Conservation (phyloP, 148 eudicot genomes). For the Limonium bicolor region DNA sequence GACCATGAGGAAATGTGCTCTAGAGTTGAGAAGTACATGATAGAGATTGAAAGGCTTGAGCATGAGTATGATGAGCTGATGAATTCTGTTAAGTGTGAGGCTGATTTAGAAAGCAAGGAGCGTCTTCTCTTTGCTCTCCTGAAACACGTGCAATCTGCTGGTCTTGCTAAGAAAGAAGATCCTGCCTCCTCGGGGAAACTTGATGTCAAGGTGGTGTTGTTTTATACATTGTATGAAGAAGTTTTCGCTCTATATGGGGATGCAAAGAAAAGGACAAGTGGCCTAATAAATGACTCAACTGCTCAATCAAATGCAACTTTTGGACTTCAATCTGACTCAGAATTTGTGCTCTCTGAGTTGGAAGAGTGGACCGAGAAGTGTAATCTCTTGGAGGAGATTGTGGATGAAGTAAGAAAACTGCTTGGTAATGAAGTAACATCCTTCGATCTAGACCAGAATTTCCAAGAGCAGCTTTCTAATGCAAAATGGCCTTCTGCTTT, state of each 20-base stretch:
- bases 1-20: conserved; percentile 51
- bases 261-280: conserved; percentile 34
- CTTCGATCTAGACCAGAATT: conserved; percentile 12
- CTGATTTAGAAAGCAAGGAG: conserved; percentile 54
- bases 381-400: conserved; percentile 46
- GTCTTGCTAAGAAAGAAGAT: conserved; percentile 32
- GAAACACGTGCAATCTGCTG: conserved; percentile 49
- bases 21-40: conserved; percentile 56
- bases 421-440: conserved; percentile 15
- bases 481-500: conserved; percentile 72
- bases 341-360: conserved; percentile 28
- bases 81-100: conserved; percentile 57
- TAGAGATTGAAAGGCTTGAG: conserved; percentile 64
- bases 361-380: conserved; percentile 81
- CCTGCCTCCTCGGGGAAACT: conserved; percentile 16
- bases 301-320: conserved; percentile 17
- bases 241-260: conserved; percentile 47
- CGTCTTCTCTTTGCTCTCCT: conserved; percentile 53
- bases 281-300: conserved; percentile 22
- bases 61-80: conserved; percentile 55
- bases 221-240: conserved; percentile 37
- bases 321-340: conserved; percentile 25
- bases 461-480: conserved; percentile 10
- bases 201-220: conserved; percentile 32
- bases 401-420: conserved; percentile 37